Conservation (phyloP, 306 rosid species). For the Rosa persica region DNA sequence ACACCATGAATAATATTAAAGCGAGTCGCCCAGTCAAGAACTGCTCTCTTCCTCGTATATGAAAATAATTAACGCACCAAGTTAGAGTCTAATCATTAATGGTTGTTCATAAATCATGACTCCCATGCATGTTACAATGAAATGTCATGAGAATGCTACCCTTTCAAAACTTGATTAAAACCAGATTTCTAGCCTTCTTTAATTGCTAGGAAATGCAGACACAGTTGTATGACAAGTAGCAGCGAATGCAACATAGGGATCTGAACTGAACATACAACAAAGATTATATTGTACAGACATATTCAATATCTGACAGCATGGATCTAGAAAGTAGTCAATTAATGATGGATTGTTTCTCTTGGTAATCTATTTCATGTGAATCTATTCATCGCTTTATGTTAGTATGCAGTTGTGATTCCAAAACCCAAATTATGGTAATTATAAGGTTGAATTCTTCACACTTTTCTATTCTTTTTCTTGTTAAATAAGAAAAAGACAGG, state of each 20-base stretch:
- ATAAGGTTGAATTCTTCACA: no score
- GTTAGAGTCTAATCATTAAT: neutral
- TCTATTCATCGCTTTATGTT: neutral
- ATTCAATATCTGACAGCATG: no score
- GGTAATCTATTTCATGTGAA: no score
- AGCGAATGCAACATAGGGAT: neutral
- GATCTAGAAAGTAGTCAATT: no score
- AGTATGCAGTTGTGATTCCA: neutral
- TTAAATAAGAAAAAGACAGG: neutral
- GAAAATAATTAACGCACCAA: neutral
- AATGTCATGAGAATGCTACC: neutral
- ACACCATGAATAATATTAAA: conserved; percentile 21
- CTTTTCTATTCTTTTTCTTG: neutral
- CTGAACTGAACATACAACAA: neutral
- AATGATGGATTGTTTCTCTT: no score
- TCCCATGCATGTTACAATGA: neutral
- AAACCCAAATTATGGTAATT: no score
- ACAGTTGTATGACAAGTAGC: neutral
- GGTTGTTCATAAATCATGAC: neutral
- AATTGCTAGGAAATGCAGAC: neutral
- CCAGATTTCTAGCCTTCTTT: neutral
- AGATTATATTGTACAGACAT: no score
- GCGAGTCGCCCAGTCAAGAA: conserved; percentile 24
- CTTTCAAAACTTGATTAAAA: neutral
- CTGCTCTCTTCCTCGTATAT: conserved; percentile 10